Percentiles rank a stretch among this genome's conserved stretches.
Conservation (phyloP, 495 filamentous ascomycete genomes). For the Pseudoneurospora amorphoporcata region DNA sequence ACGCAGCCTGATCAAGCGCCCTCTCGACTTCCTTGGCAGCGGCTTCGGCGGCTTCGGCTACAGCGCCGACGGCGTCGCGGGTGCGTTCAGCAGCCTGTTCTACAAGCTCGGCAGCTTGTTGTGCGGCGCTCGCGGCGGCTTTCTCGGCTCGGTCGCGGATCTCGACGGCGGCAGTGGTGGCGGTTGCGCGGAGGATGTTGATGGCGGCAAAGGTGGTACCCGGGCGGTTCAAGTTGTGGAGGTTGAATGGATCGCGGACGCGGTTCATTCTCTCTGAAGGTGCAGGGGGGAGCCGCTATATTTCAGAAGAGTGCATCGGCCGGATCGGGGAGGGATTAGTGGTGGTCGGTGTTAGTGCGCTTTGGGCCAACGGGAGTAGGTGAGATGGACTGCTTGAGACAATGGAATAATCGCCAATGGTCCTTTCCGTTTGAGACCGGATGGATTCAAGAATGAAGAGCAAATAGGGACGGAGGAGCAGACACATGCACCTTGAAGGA, state of each 20-base stretch:
- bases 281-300: not conserved
- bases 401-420: not conserved
- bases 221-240: slow-evolving; percentile 22
- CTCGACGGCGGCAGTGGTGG: slow-evolving; percentile 28
- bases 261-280: slow-evolving; percentile 29
- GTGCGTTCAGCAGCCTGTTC: not conserved
- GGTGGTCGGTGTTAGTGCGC: not conserved
- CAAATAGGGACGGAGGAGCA: not conserved
- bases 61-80: not conserved
- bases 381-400: not conserved
- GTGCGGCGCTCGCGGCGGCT: slow-evolving; percentile 28
- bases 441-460: not conserved
- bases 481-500: not conserved
- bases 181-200: slow-evolving; percentile 32
- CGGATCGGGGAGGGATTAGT: not conserved
- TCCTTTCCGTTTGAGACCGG: not conserved
- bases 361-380: not conserved
- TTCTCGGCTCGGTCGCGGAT: slow-evolving; percentile 31
- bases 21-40: not conserved
- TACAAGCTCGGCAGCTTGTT: slow-evolving; percentile 16
- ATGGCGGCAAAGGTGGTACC: slow-evolving; percentile 26
- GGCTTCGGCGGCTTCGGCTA: not conserved
- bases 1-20: not conserved
- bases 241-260: slow-evolving; percentile 41
- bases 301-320: not conserved